phyloP scores from a whole-genome alignment of 495 filamentous ascomycete genomes.

The Barbatosphaeria neglecta region DNA sequence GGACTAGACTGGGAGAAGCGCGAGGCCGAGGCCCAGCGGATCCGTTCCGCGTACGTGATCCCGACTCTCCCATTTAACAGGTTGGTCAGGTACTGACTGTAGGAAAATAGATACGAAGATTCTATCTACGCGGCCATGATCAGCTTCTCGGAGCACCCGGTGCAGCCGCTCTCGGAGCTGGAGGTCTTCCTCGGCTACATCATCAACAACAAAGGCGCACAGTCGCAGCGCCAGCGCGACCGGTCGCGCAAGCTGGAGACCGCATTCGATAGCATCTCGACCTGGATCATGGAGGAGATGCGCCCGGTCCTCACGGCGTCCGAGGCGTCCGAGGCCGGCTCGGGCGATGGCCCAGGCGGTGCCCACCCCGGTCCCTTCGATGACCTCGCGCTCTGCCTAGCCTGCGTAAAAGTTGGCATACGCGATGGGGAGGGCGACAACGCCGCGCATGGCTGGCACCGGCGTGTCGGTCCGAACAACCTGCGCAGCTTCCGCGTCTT shows the following conservation, averaged over 20 bases:
- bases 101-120: slow-evolving; percentile 49
- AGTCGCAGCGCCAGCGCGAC: slow-evolving; percentile 53
- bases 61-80: neutral
- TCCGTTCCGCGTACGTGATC: slow-evolving; percentile 41
- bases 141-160: slow-evolving; percentile 45
- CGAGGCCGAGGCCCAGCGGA: slow-evolving; percentile 33
- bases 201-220: slow-evolving; percentile 48
- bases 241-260: slow-evolving; percentile 48
- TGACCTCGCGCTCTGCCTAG: slow-evolving; percentile 27
- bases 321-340: neutral
- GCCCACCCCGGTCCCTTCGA: slow-evolving; percentile 1
- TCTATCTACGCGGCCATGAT: slow-evolving; percentile 44
- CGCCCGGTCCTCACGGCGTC: neutral
- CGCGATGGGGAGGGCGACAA: neutral
- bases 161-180: slow-evolving; percentile 49
- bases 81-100: neutral
- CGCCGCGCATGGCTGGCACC: neutral
- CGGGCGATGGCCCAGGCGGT: neutral
- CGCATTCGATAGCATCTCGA: slow-evolving; percentile 41
- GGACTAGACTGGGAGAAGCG: slow-evolving; percentile 25
- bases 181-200: slow-evolving; percentile 71
- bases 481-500: slow-evolving; percentile 29
- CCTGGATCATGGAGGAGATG: slow-evolving; percentile 32
- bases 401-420: slow-evolving; percentile 19
- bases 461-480: slow-evolving; percentile 4